Evolutionary conservation across 1,284 basidiomycete species (phyloP).

Genomic region (Caloboletus firmus): DNA sequence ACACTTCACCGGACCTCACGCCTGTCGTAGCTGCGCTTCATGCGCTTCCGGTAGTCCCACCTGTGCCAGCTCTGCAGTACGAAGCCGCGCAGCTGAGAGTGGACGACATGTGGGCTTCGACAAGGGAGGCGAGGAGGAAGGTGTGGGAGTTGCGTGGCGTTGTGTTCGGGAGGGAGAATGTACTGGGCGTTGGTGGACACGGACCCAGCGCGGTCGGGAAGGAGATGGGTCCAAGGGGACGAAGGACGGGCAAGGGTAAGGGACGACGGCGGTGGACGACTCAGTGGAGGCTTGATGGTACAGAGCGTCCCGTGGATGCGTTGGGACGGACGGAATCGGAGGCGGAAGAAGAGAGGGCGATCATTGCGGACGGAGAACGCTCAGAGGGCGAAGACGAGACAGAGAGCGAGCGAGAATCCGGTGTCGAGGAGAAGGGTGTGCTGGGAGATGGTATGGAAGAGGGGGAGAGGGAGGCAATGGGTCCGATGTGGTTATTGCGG

Average conservation of each 20-base stretch:
- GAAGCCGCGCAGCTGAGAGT: slow-evolving; percentile 68
- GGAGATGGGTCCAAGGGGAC: slow-evolving; percentile 19
- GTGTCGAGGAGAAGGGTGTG: slow-evolving; percentile 20
- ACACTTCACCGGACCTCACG: slow-evolving; percentile 7
- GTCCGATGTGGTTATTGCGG: slow-evolving; percentile 70
- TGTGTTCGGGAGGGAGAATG: slow-evolving; percentile 34
- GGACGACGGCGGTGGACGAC: slow-evolving; percentile 37
- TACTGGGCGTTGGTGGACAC: slow-evolving; percentile 18
- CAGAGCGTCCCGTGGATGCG: slow-evolving; percentile 59
- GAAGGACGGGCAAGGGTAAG: slow-evolving; percentile 16
- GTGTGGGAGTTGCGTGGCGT: slow-evolving; percentile 57
- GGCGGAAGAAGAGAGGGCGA: slow-evolving; percentile 62
- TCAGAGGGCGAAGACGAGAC: slow-evolving; percentile 40
- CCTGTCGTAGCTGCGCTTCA: slow-evolving; percentile 28
- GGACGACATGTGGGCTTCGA: slow-evolving; percentile 64
- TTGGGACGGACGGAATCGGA: slow-evolving; percentile 72
- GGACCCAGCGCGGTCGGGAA: slow-evolving; percentile 41
- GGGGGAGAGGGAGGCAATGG: slow-evolving; percentile 56
- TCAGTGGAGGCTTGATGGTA: slow-evolving; percentile 68
- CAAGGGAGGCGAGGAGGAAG: slow-evolving; percentile 58
- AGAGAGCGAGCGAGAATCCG: slow-evolving; percentile 27
- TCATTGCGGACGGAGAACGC: slow-evolving; percentile 24
- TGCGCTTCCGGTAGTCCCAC: slow-evolving; percentile 31
- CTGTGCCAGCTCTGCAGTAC: slow-evolving; percentile 67
- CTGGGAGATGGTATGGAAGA: slow-evolving; percentile 40